A percentile compares a stretch with the other conserved stretches of the same genome.
These are phyloP conservation scores for Yarrowia deformans DNA, from an alignment of 805 yeast species.

Conservation along the genomic window DNA sequence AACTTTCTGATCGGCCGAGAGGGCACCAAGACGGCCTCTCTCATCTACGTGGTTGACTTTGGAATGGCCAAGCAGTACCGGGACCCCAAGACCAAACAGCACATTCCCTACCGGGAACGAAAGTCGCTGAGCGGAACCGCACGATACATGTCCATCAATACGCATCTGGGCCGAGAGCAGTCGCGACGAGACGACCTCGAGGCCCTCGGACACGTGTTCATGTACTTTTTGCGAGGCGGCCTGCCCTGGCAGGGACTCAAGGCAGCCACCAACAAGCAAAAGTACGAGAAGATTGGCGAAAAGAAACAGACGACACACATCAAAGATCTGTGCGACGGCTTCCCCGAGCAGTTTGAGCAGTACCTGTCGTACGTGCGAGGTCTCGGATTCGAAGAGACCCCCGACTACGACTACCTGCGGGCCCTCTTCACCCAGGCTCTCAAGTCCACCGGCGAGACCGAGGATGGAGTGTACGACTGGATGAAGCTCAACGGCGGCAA, in stretches of 20 bases:
- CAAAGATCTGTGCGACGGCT: conserved; percentile 83
- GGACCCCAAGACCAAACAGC: conserved; percentile 94
- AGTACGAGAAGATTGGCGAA: conserved; percentile 96
- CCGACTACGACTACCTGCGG: conserved; percentile 89
- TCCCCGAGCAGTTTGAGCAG: conserved; percentile 92
- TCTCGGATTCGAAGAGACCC: conserved; percentile 89
- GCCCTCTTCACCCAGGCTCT: conserved; percentile 79
- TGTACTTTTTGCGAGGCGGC: conserved; percentile 93
- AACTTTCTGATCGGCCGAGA: conserved; percentile 94
- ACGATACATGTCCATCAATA: conserved; percentile 94
- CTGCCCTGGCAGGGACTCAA: conserved; percentile 99
- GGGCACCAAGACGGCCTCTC: conserved; percentile 80
- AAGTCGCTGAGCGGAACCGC: conserved; percentile 97
- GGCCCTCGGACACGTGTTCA: conserved; percentile 90
- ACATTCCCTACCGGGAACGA: conserved; percentile 95
- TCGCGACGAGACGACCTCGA: conserved; percentile 96
- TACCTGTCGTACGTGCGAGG: conserved; percentile 88
- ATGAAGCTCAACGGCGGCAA: conserved; percentile 93
- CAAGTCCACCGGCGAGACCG: conserved; percentile 69
- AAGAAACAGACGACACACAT: conserved; percentile 91
- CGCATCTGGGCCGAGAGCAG: conserved; percentile 97
- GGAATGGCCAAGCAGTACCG: conserved; percentile 99
- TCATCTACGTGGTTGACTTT: conserved; percentile 89
- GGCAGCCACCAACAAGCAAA: conserved; percentile 97
- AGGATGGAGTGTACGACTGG: conserved; percentile 97